Percentiles rank a stretch among this genome's conserved stretches.
These are phyloP conservation scores for Sideroxylon spinosum DNA, from an alignment of 179 eudicot genomes.

Conservation along the genomic window DNA sequence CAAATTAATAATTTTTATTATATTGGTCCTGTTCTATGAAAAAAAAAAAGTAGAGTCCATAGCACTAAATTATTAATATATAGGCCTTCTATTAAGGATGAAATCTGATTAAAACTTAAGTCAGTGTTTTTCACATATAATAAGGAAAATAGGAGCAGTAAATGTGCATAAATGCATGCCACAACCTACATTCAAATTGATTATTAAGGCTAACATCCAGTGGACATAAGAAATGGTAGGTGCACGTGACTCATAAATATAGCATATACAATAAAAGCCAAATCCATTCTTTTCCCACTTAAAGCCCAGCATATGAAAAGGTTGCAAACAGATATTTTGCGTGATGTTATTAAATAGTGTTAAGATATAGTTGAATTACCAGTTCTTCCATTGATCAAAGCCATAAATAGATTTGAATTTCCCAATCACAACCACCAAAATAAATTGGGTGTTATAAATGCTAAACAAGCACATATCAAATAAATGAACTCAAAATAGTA, in stretches of 20 bases:
- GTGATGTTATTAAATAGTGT: constrained; percentile 3
- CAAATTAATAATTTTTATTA: too few relatives aligned
- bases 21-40: too few relatives aligned
- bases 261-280: neutral
- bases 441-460: neutral
- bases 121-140: too few relatives aligned
- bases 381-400: neutral
- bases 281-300: neutral
- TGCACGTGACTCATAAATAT: neutral
- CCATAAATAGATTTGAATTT: neutral
- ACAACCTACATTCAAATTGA: neutral
- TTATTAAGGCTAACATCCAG: neutral
- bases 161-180: neutral
- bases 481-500: constrained; percentile 3
- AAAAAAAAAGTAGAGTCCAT: too few relatives aligned
- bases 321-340: neutral
- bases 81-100: too few relatives aligned
- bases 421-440: neutral
- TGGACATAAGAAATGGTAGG: neutral
- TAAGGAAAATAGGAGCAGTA: too few relatives aligned
- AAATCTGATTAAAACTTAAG: too few relatives aligned
- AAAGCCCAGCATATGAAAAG: neutral
- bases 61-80: neutral
- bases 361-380: constrained; percentile 14
- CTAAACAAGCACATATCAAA: neutral